Percentiles rank a stretch among this genome's conserved stretches.
Evolutionary conservation across 2,329 filamentous ascomycete species (phyloP).

Genomic region (Sordariomycetes sp.): DNA sequence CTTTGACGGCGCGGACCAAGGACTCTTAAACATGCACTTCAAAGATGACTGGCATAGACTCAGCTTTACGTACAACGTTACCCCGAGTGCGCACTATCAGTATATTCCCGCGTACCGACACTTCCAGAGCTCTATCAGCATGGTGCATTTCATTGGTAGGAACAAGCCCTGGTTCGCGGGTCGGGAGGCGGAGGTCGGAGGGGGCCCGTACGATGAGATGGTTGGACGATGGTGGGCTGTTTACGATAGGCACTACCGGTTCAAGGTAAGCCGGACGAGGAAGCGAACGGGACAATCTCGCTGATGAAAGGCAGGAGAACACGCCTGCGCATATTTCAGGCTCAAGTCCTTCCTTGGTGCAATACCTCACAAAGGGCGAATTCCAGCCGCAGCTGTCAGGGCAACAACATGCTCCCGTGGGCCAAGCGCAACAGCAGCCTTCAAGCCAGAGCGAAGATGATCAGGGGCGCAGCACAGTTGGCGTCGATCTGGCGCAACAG

Average conservation of each 20-base stretch:
- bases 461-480: too few species aligned
- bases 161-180: conserved; percentile 81
- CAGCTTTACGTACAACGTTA: conserved; percentile 95
- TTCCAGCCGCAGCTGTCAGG: conserved; percentile 27
- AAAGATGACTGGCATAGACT: conserved; percentile 73
- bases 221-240: conserved; percentile 87
- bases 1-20: conserved; percentile 96
- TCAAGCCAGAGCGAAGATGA: not conserved
- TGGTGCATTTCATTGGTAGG: conserved; percentile 90
- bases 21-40: conserved; percentile 91
- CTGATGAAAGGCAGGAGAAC: too few species aligned
- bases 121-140: conserved; percentile 80
- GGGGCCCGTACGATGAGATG: conserved; percentile 71
- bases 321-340: too few species aligned
- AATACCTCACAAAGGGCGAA: conserved; percentile 47
- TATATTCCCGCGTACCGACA: conserved; percentile 92
- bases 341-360: conserved; percentile 31
- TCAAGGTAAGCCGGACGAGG: conserved; percentile 24
- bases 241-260: conserved; percentile 76
- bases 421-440: not conserved
- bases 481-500: too few species aligned
- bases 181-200: conserved; percentile 41
- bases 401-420: not conserved
- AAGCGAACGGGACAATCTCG: not conserved
- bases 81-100: conserved; percentile 92